Evolutionary conservation across 371 early-diverging fungal genomes (phyloP).

Genomic region (Lichtheimia ornata): DNA sequence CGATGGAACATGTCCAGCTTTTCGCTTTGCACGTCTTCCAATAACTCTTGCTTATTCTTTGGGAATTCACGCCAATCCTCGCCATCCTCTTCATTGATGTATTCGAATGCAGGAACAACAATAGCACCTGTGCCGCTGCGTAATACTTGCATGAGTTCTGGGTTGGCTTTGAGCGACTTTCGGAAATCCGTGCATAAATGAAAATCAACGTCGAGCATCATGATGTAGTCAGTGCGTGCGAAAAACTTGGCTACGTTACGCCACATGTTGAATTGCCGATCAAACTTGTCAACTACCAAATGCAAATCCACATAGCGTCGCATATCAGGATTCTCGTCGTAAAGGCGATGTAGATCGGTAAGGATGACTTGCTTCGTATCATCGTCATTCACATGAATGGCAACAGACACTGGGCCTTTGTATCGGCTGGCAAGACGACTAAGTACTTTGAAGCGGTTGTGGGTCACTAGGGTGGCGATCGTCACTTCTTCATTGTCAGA

Average conservation of each 20-base stretch:
- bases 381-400: conserved; percentile 57
- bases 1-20: conserved; percentile 55
- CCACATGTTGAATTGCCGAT: conserved; percentile 62
- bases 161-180: conserved; percentile 28
- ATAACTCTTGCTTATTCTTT: conserved; percentile 30
- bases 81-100: conserved; percentile 34
- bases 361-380: conserved; percentile 28
- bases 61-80: conserved; percentile 47
- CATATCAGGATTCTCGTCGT: conserved; percentile 29
- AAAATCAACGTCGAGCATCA: conserved; percentile 63
- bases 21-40: conserved; percentile 27
- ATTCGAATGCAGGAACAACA: conserved; percentile 62
- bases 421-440: conserved; percentile 59
- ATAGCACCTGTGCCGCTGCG: conserved; percentile 36
- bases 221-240: conserved; percentile 54
- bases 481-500: conserved; percentile 61
- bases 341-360: conserved; percentile 29
- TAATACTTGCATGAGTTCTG: conserved; percentile 33
- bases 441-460: conserved; percentile 50
- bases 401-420: conserved; percentile 52
- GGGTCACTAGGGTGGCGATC: conserved; percentile 61
- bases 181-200: conserved; percentile 50
- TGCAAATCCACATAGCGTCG: conserved; percentile 51
- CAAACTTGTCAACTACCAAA: conserved; percentile 48
- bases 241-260: conserved; percentile 57